A percentile compares a stretch with the other conserved stretches of the same genome.
Conservation (phyloP, 2,329 filamentous ascomycete species). For the Aspergillus fumigatiaffinis region DNA sequence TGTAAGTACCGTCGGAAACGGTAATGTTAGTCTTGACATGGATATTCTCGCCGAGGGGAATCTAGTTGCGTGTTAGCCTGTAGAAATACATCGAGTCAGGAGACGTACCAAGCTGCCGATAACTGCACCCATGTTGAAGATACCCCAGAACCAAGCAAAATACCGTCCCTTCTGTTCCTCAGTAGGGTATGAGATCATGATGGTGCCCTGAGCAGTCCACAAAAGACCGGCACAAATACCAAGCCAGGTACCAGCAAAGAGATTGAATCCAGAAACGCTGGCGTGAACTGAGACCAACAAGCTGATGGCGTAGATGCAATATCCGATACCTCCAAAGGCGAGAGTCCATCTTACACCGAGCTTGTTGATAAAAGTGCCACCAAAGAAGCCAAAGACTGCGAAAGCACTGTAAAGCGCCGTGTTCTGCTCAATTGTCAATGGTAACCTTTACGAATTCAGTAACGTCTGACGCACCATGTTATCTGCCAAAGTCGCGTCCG, state of each 20-base stretch:
- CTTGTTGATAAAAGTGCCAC: conserved; percentile 45
- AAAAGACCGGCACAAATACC: conserved; percentile 46
- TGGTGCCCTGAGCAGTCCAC: conserved; percentile 47
- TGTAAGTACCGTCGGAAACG: conserved; percentile 70
- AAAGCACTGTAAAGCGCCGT: conserved; percentile 69
- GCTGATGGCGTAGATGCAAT: conserved; percentile 40
- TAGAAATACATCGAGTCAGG: background rate
- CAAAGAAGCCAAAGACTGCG: conserved; percentile 58
- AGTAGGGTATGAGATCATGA: conserved; percentile 73
- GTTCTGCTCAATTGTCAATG: conserved; percentile 34
- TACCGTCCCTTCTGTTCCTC: conserved; percentile 78
- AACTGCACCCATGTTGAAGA: conserved; percentile 86
- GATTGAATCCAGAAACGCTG: conserved; percentile 44
- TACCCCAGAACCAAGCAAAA: conserved; percentile 88
- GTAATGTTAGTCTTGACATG: conserved; percentile 29
- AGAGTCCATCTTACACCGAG: conserved; percentile 40
- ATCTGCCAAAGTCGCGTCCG: conserved; percentile 50
- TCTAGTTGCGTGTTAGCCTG: conserved; percentile 14
- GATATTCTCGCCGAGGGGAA: conserved; percentile 42
- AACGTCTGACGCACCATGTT: conserved; percentile 36
- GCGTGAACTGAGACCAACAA: conserved; percentile 40
- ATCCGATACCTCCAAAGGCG: conserved; percentile 41
- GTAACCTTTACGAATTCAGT: background rate
- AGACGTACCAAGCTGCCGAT: conserved; percentile 65
- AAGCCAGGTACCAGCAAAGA: conserved; percentile 45